These are phyloP conservation scores for Lactarius quietus DNA, from an alignment of 768 basidiomycete genomes.

Conservation along the genomic window DNA sequence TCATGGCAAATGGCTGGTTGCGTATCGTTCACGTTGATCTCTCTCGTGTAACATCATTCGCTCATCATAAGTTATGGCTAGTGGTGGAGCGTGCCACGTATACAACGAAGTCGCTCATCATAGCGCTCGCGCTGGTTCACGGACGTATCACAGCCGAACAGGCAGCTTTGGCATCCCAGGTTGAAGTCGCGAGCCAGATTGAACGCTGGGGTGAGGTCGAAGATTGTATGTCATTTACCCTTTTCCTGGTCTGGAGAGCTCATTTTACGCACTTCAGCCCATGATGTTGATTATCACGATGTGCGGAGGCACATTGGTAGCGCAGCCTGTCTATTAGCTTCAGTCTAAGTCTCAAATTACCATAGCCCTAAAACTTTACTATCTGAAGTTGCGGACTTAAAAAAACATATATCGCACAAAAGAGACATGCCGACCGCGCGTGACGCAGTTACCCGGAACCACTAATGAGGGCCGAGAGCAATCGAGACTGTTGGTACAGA, in stretches of 20 bases:
- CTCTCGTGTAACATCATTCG: neutral
- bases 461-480: neutral
- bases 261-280: constrained; percentile 53
- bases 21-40: neutral
- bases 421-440: neutral
- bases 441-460: neutral
- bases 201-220: constrained; percentile 99
- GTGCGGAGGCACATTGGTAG: constrained; percentile 83
- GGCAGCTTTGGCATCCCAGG: constrained; percentile 80
- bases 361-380: neutral
- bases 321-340: constrained; percentile 53
- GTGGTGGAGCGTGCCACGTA: constrained; percentile 92
- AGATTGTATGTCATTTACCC: constrained; percentile 68
- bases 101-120: constrained; percentile 86
- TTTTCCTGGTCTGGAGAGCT: neutral
- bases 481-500: neutral
- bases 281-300: constrained; percentile 97
- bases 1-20: constrained; percentile 87
- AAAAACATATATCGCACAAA: neutral
- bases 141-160: constrained; percentile 75
- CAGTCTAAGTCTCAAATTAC: neutral
- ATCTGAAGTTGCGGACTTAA: neutral
- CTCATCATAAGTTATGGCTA: constrained; percentile 31
- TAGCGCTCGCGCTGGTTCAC: constrained; percentile 79
- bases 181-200: constrained; percentile 95